phyloP scores from a whole-genome alignment of 768 basidiomycete genomes.

The Ephemerocybe angulata region DNA sequence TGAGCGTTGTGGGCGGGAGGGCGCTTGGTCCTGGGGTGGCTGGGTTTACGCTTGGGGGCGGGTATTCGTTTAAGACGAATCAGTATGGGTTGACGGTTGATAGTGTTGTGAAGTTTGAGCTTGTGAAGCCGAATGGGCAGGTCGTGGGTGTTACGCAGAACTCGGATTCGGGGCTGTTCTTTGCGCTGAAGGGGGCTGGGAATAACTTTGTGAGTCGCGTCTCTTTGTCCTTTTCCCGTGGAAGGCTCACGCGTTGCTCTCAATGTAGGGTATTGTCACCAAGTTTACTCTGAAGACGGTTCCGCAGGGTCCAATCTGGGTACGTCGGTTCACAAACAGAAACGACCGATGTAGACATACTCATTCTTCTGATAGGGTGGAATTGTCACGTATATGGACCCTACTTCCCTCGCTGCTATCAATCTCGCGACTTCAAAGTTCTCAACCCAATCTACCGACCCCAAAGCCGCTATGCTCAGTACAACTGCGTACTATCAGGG shows the following conservation, averaged over 20 bases:
- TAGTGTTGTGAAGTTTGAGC: constrained; percentile 48
- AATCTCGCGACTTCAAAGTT: constrained; percentile 40
- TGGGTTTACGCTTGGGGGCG: constrained; percentile 59
- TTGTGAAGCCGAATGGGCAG: constrained; percentile 54
- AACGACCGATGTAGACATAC: not conserved
- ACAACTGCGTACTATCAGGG: constrained; percentile 37
- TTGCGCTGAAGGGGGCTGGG: constrained; percentile 24
- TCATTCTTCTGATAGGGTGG: constrained; percentile 40
- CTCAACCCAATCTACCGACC: constrained; percentile 40
- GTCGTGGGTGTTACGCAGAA: constrained; percentile 32
- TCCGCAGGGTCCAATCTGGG: constrained; percentile 60
- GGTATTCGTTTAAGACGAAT: constrained; percentile 64
- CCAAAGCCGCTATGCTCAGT: constrained; percentile 49
- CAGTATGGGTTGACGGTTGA: constrained; percentile 60
- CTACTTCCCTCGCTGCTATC: constrained; percentile 21
- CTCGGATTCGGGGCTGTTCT: constrained; percentile 38
- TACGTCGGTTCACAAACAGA: constrained; percentile 22
- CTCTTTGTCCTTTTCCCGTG: not conserved
- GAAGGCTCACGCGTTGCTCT: not conserved
- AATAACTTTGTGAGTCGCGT: not conserved
- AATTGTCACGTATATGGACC: constrained; percentile 29
- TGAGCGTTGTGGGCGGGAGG: constrained; percentile 57
- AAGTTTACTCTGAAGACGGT: constrained; percentile 50
- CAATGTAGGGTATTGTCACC: constrained; percentile 58
- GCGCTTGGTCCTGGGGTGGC: constrained; percentile 58